Conservation (phyloP, 495 filamentous ascomycete species). For the Cudoniella acicularis region DNA sequence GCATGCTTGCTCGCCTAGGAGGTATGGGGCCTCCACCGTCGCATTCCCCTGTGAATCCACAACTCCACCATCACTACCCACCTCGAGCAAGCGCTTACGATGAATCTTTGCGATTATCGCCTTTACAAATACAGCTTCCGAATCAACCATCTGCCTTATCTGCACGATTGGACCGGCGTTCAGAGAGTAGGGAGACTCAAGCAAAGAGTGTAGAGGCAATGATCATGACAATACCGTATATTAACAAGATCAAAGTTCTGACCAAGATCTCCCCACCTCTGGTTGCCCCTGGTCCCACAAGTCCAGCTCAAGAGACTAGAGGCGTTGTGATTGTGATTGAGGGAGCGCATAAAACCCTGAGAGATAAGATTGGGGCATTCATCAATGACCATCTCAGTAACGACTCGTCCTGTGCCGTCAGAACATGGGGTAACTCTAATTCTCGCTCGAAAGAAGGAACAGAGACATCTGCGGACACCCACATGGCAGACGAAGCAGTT, state of each 20-base stretch:
- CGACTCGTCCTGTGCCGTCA: conserved; percentile 55
- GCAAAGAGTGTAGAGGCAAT: conserved; percentile 58
- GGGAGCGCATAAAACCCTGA: conserved; percentile 54
- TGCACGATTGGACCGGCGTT: conserved; percentile 1
- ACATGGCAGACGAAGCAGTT: conserved; percentile 6
- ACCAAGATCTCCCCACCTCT: conserved; percentile 67
- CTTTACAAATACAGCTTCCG: conserved; percentile 23
- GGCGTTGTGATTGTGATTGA: conserved; percentile 84
- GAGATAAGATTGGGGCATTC: conserved; percentile 53
- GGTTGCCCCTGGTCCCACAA: conserved; percentile 37
- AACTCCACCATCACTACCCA: conserved; percentile 29
- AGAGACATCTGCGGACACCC: not conserved
- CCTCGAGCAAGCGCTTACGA: conserved; percentile 35
- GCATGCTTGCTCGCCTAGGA: conserved; percentile 29
- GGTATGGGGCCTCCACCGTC: conserved; percentile 28
- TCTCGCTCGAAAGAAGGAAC: not conserved
- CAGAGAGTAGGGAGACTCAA: conserved; percentile 21
- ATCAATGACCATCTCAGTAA: conserved; percentile 57
- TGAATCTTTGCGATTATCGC: conserved; percentile 27
- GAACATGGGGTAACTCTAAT: conserved; percentile 38
- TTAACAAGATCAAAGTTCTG: conserved; percentile 68
- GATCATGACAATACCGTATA: conserved; percentile 67
- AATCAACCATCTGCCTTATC: conserved; percentile 19
- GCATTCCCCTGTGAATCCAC: conserved; percentile 32
- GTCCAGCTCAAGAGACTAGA: conserved; percentile 45